Base-by-base conservation (phyloP, 768 basidiomycete species). In the Russula lepida region DNA sequence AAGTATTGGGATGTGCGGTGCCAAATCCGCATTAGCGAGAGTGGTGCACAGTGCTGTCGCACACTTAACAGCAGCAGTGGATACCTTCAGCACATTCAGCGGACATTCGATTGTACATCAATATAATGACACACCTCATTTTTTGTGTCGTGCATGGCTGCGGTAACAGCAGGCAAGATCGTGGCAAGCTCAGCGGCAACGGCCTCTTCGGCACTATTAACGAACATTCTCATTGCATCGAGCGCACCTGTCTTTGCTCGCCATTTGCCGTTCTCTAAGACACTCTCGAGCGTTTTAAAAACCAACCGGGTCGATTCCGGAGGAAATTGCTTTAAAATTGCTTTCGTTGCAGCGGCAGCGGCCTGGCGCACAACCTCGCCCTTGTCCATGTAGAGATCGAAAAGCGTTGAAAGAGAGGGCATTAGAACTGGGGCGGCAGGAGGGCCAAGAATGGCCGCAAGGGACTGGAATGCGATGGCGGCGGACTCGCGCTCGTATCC, bases 141-240 rank as follows among this genome's bases (percentile, higher is more conserved):
- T 73, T 98, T 98, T 60, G 95, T 98, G 74, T 98, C 95, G 68
- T 95, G 92, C 94, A 98, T 94, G 6, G 92, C 86, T 37, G 76
- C 76, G 71, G 95, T 93, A 13, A 98, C 85, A 68, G 84, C 86
- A 21, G 95, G 95, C 50, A 98, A 81, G 48, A 90, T 83, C 11
- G 77, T 75, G 17, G 84, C 94, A 39, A 98, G 77, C 69, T 95
- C 86, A 33, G 83, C 80, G n/a, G 92, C 93, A 53, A 97, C 88
- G 46, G 80, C 78, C 56, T 87, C 87, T 63, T 80, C 81, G 54
- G 89, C 87, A 17, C 82, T 77, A 46, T 76, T 76, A 32, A 87
- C 87, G 64, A 93, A 86, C 47, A 72, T 75, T 70, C 85, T 91
- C 70, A 98, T 81, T 2, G 92, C 84, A 67, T 97, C 93, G 33